Base-by-base conservation (phyloP, 2,329 filamentous ascomycete genomes). In the Fusarium paranaense region DNA sequence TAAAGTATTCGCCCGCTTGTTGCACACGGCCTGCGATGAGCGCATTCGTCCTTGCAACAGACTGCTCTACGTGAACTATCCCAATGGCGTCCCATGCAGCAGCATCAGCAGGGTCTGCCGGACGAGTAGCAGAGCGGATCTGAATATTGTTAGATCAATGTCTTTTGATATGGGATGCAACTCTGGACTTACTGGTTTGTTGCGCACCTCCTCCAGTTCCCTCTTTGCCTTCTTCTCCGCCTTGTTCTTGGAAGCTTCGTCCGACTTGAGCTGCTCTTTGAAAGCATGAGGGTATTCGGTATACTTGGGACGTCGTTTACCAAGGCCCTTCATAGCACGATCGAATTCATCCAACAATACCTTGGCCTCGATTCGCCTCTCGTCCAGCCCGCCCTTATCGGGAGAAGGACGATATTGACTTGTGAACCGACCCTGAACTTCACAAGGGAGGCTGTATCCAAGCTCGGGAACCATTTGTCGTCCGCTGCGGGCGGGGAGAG, bases 51-150 rank as follows among this genome's bases (percentile, higher is more conserved):
- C 82, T 79, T 40, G 78, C 78, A 77, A 83, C 81, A 68, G 80
- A 75, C 38, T 82, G 78, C n/a, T 87, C 85, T 67, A 89, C 80
- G 64, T 86, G 79, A 16, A 89, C 84, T 56, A 88, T 84, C 20
- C 87, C 87, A 69, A 88, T 84, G 0, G 85, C 83, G 75, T 90
- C 88, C 87, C 88, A 90, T 4, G 83, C 85, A 27, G 86, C 86
- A 27, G 85, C 87, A 66, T 86, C 86, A 18, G 83, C 81, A 11
- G 83, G 80, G 57, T 88, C 85, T 10, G 76, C 70, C 2, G 88
- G 88, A 7, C 86, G 85, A 5, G 77, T 82, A 6, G 82, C 81
- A 33, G 84, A 71, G n/a, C 86, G 86, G 27, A 85, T 79, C 80
- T 85, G 35, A 35, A 35, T 50, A 16, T 35, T 14, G 54, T 75